Evolutionary conservation across 2,329 filamentous ascomycete species (phyloP).

Genomic region (Fusarium guadeloupense): DNA sequence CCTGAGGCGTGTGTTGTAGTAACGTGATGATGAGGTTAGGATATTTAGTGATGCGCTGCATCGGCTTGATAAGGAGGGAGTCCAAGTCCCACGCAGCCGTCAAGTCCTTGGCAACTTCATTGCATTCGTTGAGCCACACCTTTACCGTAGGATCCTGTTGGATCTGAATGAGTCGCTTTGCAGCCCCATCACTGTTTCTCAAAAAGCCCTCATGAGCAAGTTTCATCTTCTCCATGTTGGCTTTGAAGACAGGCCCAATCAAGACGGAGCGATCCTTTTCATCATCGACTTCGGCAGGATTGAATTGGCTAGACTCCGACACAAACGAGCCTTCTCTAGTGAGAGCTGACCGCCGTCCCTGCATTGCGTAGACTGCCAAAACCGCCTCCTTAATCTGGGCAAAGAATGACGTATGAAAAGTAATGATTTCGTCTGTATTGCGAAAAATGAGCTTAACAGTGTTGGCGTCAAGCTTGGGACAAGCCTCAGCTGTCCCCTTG

Average conservation of each 20-base stretch:
- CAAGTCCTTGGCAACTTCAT: conserved; percentile 89
- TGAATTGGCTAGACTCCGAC: conserved; percentile 53
- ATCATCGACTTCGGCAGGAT: conserved; percentile 57
- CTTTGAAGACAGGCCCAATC: conserved; percentile 63
- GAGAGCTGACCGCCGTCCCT: conserved; percentile 55
- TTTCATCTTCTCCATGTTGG: conserved; percentile 69
- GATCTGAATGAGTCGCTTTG: conserved; percentile 68
- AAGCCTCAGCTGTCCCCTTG: conserved; percentile 88
- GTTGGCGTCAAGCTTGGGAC: conserved; percentile 79
- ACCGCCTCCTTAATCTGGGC: conserved; percentile 83
- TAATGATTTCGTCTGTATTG: conserved; percentile 90
- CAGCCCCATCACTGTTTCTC: conserved; percentile 70
- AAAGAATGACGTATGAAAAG: conserved; percentile 83
- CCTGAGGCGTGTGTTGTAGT: conserved; percentile 78
- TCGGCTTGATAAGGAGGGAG: conserved; percentile 95
- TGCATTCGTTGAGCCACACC: conserved; percentile 94
- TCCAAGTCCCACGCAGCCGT: conserved; percentile 95
- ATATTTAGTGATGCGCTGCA: conserved; percentile 94
- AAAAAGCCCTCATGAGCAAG: conserved; percentile 69
- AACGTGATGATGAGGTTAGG: conserved; percentile 85
- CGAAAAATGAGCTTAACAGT: conserved; percentile 92
- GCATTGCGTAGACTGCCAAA: conserved; percentile 79
- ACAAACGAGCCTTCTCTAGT: conserved; percentile 54
- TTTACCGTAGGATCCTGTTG: conserved; percentile 70
- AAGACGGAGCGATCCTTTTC: conserved; percentile 61